Conservation (phyloP, 768 basidiomycete genomes). For the Auriscalpium microsporum region DNA sequence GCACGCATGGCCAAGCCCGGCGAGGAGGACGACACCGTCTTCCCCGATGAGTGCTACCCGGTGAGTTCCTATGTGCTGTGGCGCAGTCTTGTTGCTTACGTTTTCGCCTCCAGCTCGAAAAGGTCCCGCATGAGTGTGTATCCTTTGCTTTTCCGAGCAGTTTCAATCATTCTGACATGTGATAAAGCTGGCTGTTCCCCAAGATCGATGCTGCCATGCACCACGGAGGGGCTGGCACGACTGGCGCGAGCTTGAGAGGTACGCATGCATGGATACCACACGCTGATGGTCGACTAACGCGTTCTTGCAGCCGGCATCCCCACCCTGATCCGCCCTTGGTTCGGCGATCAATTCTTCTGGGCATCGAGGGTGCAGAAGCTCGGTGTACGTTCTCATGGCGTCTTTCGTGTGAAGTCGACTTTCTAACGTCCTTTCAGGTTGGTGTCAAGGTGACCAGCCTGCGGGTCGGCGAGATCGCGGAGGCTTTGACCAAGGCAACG, state of each 20-base stretch:
- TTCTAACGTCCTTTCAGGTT: slow-evolving; percentile 24
- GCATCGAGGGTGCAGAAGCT: slow-evolving; percentile 54
- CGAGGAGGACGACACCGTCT: slow-evolving; percentile 31
- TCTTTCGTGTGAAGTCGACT: neutral
- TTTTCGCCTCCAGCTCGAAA: slow-evolving; percentile 35
- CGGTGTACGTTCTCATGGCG: slow-evolving; percentile 32
- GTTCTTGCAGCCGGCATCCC: slow-evolving; percentile 41
- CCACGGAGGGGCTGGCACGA: slow-evolving; percentile 67
- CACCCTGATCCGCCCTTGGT: slow-evolving; percentile 65
- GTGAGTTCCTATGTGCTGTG: slow-evolving; percentile 16
- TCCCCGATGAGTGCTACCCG: slow-evolving; percentile 45
- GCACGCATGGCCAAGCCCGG: slow-evolving; percentile 39
- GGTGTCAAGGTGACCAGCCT: slow-evolving; percentile 44
- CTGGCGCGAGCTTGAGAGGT: slow-evolving; percentile 52
- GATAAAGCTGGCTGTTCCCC: slow-evolving; percentile 45
- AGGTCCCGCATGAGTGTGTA: slow-evolving; percentile 52
- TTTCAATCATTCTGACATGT: neutral
- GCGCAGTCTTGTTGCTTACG: slow-evolving; percentile 3
- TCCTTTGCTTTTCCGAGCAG: neutral
- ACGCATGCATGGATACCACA: neutral
- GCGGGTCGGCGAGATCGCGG: slow-evolving; percentile 37
- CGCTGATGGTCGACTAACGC: too few relatives aligned
- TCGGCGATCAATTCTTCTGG: slow-evolving; percentile 63
- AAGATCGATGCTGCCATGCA: slow-evolving; percentile 55
- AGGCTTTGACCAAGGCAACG: slow-evolving; percentile 50